Evolutionary conservation across 495 filamentous ascomycete genomes (phyloP).

Genomic region (Penicillium daleae): DNA sequence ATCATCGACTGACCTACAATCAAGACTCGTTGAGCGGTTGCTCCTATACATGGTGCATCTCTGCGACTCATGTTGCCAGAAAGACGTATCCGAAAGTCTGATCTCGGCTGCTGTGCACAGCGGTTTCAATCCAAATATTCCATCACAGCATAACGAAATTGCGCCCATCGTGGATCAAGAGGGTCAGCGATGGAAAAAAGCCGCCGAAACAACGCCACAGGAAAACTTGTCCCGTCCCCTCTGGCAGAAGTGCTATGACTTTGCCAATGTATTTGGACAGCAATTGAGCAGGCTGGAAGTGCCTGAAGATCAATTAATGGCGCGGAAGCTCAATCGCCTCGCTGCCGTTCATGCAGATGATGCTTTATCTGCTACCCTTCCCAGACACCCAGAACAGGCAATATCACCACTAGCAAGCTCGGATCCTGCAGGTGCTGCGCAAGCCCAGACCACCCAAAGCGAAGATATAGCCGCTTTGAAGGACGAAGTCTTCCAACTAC

Average conservation of each 20-base stretch:
- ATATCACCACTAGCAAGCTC: neutral
- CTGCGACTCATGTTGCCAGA: slow-evolving; percentile 39
- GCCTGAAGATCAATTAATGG: slow-evolving; percentile 17
- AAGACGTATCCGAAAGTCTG: slow-evolving; percentile 37
- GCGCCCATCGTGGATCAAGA: slow-evolving; percentile 29
- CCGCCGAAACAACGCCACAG: slow-evolving; percentile 21
- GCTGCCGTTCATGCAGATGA: slow-evolving; percentile 34
- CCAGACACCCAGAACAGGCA: slow-evolving; percentile 1
- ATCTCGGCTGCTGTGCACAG: slow-evolving; percentile 44
- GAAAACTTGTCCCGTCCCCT: slow-evolving; percentile 25
- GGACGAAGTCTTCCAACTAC: slow-evolving; percentile 40
- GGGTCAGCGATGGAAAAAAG: slow-evolving; percentile 33
- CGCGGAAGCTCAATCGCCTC: slow-evolving; percentile 27
- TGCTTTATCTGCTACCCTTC: slow-evolving; percentile 30
- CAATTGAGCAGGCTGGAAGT: slow-evolving; percentile 29
- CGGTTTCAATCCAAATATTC: slow-evolving; percentile 38
- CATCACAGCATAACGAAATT: slow-evolving; percentile 35
- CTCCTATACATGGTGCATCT: slow-evolving; percentile 46
- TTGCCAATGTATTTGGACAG: slow-evolving; percentile 34
- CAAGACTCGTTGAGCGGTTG: slow-evolving; percentile 36
- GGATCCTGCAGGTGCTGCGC: neutral
- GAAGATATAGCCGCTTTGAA: slow-evolving; percentile 37
- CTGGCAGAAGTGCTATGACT: slow-evolving; percentile 45
- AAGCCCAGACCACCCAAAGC: slow-evolving; percentile 9
- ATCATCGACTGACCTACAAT: slow-evolving; percentile 36